Conservation (phyloP, 768 basidiomycete species). For the Boletus rex-veris region DNA sequence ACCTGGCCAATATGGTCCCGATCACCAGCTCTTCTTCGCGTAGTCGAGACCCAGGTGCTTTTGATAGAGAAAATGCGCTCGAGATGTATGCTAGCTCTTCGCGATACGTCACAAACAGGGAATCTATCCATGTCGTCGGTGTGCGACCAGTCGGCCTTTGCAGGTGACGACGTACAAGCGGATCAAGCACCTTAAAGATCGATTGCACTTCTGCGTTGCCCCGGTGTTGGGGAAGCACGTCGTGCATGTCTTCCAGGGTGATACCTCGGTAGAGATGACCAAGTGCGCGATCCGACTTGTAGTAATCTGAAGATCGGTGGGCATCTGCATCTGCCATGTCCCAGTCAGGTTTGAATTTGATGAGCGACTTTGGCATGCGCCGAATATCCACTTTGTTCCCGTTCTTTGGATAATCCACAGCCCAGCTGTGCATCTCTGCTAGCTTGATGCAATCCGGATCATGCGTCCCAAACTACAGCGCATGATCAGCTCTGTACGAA, state of each 20-base stretch:
- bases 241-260: background rate
- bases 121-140: background rate
- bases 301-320: background rate
- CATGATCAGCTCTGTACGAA: background rate
- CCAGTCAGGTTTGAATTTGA: constrained; percentile 68
- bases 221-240: background rate
- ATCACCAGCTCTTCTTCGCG: constrained; percentile 1
- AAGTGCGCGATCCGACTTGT: constrained; percentile 1
- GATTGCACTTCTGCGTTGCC: background rate
- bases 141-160: background rate
- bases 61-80: background rate
- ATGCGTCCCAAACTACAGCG: constrained; percentile 51
- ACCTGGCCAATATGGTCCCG: background rate
- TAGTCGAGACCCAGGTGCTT: background rate
- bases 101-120: background rate
- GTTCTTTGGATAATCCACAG: constrained; percentile 77
- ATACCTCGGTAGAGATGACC: background rate
- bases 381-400: constrained; percentile 58
- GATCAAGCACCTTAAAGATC: background rate
- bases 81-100: background rate
- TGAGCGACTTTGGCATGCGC: constrained; percentile 49
- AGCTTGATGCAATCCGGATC: constrained; percentile 53
- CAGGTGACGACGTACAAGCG: background rate
- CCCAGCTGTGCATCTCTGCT: constrained; percentile 53
- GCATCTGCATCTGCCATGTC: background rate